These are phyloP conservation scores for Psilocybe azurescens DNA, from an alignment of 768 basidiomycete species.

Conservation along the genomic window DNA sequence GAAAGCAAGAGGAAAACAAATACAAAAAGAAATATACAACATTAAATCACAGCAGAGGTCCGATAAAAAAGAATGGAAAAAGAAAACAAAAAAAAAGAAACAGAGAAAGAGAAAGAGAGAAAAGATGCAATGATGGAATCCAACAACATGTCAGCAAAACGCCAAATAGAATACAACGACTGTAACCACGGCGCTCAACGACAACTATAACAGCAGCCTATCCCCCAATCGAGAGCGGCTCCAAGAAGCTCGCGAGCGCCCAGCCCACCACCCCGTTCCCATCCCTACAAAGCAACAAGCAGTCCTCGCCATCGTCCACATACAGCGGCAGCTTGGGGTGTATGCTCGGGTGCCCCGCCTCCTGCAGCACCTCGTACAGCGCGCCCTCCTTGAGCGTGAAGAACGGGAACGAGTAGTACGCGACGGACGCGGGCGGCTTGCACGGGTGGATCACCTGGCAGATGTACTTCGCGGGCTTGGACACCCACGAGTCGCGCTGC, in stretches of 20 bases:
- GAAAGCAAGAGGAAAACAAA: background rate
- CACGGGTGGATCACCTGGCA: constrained; percentile 76
- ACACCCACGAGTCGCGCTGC: constrained; percentile 48
- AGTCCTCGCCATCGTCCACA: constrained; percentile 81
- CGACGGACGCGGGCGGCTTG: constrained; percentile 62
- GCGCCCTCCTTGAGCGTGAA: constrained; percentile 70
- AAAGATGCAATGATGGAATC: background rate
- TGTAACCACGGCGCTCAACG: too few relatives aligned
- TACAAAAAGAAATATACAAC: background rate
- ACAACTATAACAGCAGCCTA: background rate
- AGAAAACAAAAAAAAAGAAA: background rate
- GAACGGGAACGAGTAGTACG: constrained; percentile 80
- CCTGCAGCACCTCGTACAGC: constrained; percentile 70
- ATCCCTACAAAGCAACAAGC: constrained; percentile 75
- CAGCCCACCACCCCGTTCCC: constrained; percentile 65
- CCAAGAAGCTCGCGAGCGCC: constrained; percentile 83
- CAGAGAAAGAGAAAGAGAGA: background rate
- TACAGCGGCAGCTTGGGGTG: constrained; percentile 77
- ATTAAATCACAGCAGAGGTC: background rate
- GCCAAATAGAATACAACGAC: background rate
- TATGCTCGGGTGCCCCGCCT: constrained; percentile 79
- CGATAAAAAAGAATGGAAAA: background rate
- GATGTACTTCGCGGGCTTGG: constrained; percentile 60
- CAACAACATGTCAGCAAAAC: too few relatives aligned
- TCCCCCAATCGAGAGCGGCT: constrained; percentile 45